Percentiles rank a stretch among this genome's conserved stretches.
Conservation (phyloP, 441 rosid genomes). For the Adansonia gregorii region DNA sequence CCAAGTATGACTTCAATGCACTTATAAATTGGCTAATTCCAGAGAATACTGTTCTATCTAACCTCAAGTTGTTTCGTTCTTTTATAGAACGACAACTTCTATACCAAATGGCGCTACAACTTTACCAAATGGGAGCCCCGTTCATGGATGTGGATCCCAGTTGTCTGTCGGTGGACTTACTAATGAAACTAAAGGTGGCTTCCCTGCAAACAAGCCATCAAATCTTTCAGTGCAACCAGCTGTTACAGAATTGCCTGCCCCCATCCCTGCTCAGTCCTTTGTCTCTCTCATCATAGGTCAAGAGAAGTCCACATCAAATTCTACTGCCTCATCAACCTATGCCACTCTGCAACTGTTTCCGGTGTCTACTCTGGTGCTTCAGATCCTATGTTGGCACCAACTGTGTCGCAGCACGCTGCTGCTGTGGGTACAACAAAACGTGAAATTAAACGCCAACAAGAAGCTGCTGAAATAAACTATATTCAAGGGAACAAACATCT, state of each 20-base stretch:
- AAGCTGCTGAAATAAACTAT: constrained; percentile 41
- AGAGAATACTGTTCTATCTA: constrained; percentile 3
- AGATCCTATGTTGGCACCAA: constrained; percentile 44
- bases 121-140: constrained; percentile 48
- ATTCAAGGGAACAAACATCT: constrained; percentile 35
- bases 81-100: constrained; percentile 36
- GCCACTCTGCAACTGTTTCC: constrained; percentile 34
- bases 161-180: constrained; percentile 26
- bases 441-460: constrained; percentile 35
- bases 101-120: constrained; percentile 41
- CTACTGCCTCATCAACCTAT: constrained; percentile 34
- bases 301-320: constrained; percentile 36
- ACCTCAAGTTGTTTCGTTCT: constrained; percentile 4
- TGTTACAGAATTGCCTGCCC: constrained; percentile 32
- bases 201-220: constrained; percentile 31
- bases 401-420: constrained; percentile 35
- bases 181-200: constrained; percentile 34
- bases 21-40: not conserved
- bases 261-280: constrained; percentile 31
- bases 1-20: not conserved
- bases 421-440: constrained; percentile 35
- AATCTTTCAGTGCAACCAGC: constrained; percentile 17
- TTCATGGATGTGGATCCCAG: constrained; percentile 27
- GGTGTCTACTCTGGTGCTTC: constrained; percentile 44
- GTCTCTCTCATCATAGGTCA: constrained; percentile 39